Percentiles rank a stretch among this genome's conserved stretches.
Evolutionary conservation across 257 asterid species (phyloP).

Genomic region (Solanum infundibuliforme): DNA sequence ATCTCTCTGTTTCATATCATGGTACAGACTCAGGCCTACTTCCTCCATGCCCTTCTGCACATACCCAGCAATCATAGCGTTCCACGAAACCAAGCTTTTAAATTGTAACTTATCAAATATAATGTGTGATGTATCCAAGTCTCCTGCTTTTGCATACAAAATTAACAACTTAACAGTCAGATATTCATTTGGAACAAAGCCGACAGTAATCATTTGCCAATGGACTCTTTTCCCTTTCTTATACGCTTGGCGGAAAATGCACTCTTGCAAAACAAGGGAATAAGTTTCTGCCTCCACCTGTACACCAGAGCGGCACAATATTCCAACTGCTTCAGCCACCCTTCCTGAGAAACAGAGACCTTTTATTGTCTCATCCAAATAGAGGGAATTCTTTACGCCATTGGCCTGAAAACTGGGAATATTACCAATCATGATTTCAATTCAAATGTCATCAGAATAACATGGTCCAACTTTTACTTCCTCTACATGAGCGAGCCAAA

Average conservation of each 20-base stretch:
- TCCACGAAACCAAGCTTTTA: slow-evolving; percentile 66
- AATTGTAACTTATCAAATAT: slow-evolving; percentile 43
- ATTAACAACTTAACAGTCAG: slow-evolving; percentile 68
- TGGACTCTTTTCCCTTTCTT: slow-evolving; percentile 69
- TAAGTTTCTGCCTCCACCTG: slow-evolving; percentile 56
- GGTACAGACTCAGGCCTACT: slow-evolving; percentile 56
- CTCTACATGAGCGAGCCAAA: not conserved
- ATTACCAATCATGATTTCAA: slow-evolving; percentile 31
- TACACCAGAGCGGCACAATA: slow-evolving; percentile 55
- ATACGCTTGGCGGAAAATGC: slow-evolving; percentile 62
- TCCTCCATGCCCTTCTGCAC: slow-evolving; percentile 76
- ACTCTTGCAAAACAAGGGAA: slow-evolving; percentile 84
- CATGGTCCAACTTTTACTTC: slow-evolving; percentile 11
- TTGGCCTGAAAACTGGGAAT: slow-evolving; percentile 82
- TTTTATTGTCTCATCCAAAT: slow-evolving; percentile 61
- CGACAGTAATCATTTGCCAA: slow-evolving; percentile 73
- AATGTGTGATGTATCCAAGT: slow-evolving; percentile 42
- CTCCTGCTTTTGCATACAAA: slow-evolving; percentile 74
- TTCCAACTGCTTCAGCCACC: slow-evolving; percentile 71
- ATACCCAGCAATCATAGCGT: slow-evolving; percentile 72
- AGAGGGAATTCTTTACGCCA: slow-evolving; percentile 19
- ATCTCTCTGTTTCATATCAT: slow-evolving; percentile 54
- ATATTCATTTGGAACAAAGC: slow-evolving; percentile 63
- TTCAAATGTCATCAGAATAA: slow-evolving; percentile 3
- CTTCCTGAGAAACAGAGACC: slow-evolving; percentile 82